Percentiles rank a stretch among this genome's conserved stretches.
phyloP scores from a whole-genome alignment of 2,329 filamentous ascomycete species.

The Fusarium avenaceum region DNA sequence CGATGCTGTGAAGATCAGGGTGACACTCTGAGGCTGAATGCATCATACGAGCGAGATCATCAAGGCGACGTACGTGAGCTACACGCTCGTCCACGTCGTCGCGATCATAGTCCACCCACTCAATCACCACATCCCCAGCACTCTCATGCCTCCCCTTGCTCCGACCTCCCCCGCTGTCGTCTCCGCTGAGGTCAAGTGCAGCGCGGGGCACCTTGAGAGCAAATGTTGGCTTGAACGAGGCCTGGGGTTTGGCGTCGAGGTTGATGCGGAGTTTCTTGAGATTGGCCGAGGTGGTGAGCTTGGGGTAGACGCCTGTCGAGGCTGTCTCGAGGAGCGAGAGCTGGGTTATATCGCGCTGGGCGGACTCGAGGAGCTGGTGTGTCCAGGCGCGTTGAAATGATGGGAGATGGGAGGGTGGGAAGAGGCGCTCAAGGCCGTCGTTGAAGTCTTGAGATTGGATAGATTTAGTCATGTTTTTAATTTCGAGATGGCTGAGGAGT shows the following conservation, averaged over 20 bases:
- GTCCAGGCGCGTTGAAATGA: slow-evolving; percentile 62
- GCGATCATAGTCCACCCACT: slow-evolving; percentile 62
- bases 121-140: slow-evolving; percentile 56
- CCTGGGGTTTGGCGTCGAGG: slow-evolving; percentile 58
- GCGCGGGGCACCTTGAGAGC: slow-evolving; percentile 56
- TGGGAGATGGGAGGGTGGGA: slow-evolving; percentile 58
- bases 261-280: slow-evolving; percentile 63
- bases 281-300: slow-evolving; percentile 58
- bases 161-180: slow-evolving; percentile 35
- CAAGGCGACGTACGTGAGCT: slow-evolving; percentile 59
- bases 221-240: slow-evolving; percentile 59
- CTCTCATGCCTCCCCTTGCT: slow-evolving; percentile 54
- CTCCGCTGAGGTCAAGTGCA: slow-evolving; percentile 47
- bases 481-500: background rate
- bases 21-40: slow-evolving; percentile 60
- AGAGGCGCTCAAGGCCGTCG: slow-evolving; percentile 62
- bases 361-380: slow-evolving; percentile 61
- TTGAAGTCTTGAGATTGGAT: slow-evolving; percentile 57
- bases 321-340: slow-evolving; percentile 60
- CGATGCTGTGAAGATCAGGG: slow-evolving; percentile 62
- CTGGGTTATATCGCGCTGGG: slow-evolving; percentile 58
- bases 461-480: slow-evolving; percentile 1
- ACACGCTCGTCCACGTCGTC: slow-evolving; percentile 59
- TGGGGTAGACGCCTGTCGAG: slow-evolving; percentile 58
- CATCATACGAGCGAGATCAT: slow-evolving; percentile 63